Evolutionary conservation across 495 filamentous ascomycete species (phyloP).

Genomic region (Pseudomonodictys pantanalensis): DNA sequence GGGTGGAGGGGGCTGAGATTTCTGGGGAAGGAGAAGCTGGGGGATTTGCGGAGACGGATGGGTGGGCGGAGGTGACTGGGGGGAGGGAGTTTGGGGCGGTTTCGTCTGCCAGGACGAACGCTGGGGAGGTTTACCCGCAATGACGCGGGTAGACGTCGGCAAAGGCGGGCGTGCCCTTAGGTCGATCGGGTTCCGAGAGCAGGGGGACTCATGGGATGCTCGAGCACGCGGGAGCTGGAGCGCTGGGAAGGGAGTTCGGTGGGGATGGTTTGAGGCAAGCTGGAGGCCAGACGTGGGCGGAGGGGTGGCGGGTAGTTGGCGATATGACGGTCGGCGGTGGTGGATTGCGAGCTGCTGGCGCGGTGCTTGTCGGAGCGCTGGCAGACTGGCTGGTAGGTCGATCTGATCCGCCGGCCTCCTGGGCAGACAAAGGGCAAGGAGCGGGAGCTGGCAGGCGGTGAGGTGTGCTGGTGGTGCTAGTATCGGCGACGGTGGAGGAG

Average conservation of each 20-base stretch:
- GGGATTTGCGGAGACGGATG: constrained; percentile 45
- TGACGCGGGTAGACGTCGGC: constrained; percentile 18
- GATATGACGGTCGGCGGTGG: background rate
- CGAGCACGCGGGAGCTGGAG: constrained; percentile 14
- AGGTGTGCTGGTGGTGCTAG: too few relatives aligned
- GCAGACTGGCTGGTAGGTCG: too few relatives aligned
- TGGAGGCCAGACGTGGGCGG: background rate
- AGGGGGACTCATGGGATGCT: constrained; percentile 11
- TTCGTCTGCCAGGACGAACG: constrained; percentile 65
- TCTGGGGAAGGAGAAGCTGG: constrained; percentile 41
- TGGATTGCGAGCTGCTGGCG: too few relatives aligned
- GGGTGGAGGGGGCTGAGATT: constrained; percentile 38
- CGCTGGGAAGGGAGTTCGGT: background rate
- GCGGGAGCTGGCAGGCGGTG: background rate
- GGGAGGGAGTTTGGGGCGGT: constrained; percentile 46
- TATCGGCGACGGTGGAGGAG: too few relatives aligned
- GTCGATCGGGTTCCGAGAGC: constrained; percentile 8
- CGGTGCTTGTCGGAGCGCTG: too few relatives aligned
- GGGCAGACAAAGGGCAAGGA: too few relatives aligned
- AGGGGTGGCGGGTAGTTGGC: constrained; percentile 2
- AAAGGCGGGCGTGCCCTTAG: constrained; percentile 11
- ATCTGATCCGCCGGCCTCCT: too few relatives aligned
- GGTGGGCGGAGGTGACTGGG: constrained; percentile 61
- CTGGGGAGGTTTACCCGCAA: constrained; percentile 23
- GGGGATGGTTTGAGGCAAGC: background rate